phyloP scores from a whole-genome alignment of 148 eudicot species.

The Salicornia ramosissima region DNA sequence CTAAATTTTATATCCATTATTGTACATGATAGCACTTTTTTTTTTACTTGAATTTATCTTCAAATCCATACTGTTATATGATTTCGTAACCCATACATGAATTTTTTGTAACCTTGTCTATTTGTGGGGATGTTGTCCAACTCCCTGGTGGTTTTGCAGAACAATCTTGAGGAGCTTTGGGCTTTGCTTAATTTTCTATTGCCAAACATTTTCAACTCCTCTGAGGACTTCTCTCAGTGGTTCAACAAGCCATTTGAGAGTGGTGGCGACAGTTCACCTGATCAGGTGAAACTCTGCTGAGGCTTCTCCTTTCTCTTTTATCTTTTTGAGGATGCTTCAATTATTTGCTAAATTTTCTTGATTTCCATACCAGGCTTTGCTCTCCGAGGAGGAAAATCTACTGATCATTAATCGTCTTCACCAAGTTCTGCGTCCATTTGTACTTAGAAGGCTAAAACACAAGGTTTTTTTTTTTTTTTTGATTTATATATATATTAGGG shows the following conservation, averaged over 20 bases:
- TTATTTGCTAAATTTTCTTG: not conserved
- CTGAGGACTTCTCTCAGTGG: slow-evolving; percentile 99
- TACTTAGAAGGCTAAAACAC: slow-evolving; percentile 91
- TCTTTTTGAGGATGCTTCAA: slow-evolving; percentile 5
- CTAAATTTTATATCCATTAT: too few relatives aligned
- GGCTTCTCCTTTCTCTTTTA: not conserved
- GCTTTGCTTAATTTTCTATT: slow-evolving; percentile 93
- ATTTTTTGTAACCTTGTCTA: not conserved
- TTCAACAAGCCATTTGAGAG: slow-evolving; percentile 99
- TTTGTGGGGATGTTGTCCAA: not conserved
- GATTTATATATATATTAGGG: not conserved
- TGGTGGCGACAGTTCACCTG: slow-evolving; percentile 77
- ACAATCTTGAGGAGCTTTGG: slow-evolving; percentile 98
- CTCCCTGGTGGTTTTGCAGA: slow-evolving; percentile 43
- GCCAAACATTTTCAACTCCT: slow-evolving; percentile 92
- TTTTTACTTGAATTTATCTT: not conserved
- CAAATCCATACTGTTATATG: not conserved
- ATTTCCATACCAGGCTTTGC: slow-evolving; percentile 51
- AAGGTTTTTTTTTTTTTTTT: slow-evolving; percentile 43
- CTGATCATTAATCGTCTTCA: slow-evolving; percentile 96
- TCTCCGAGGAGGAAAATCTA: slow-evolving; percentile 97
- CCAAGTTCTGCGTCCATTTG: slow-evolving; percentile 99
- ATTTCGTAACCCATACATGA: not conserved
- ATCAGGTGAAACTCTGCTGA: slow-evolving; percentile 51
- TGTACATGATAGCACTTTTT: not conserved